phyloP scores from a whole-genome alignment of 2,329 filamentous ascomycete genomes.

The Fusarium subglutinans region DNA sequence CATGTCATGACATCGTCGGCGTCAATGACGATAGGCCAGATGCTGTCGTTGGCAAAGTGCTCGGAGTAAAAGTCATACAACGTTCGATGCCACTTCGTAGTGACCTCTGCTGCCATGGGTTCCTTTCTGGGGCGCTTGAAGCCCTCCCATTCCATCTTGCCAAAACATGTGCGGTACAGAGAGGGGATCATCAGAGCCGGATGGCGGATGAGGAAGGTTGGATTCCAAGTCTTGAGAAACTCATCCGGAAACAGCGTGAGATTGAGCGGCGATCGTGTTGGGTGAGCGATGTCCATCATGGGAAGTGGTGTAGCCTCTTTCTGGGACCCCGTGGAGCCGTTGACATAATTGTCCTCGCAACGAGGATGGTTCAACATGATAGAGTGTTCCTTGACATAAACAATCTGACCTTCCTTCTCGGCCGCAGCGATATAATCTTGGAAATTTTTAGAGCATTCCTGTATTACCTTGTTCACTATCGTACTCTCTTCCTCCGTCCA shows the following conservation, averaged over 20 bases:
- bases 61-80: conserved; percentile 27
- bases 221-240: conserved; percentile 35
- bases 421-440: conserved; percentile 20
- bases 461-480: not conserved
- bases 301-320: conserved; percentile 1
- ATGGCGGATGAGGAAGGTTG: conserved; percentile 35
- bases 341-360: not conserved
- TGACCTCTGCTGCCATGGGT: conserved; percentile 12
- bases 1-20: conserved; percentile 32
- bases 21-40: conserved; percentile 33
- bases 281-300: not conserved
- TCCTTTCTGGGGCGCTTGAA: not conserved
- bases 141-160: not conserved
- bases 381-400: conserved; percentile 31
- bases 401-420: conserved; percentile 13
- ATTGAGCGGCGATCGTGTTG: conserved; percentile 24
- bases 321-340: not conserved
- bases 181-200: conserved; percentile 26
- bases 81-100: conserved; percentile 19
- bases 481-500: conserved; percentile 27
- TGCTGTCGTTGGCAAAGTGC: conserved; percentile 9
- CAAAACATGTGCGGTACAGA: conserved; percentile 20
- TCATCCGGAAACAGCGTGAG: conserved; percentile 32
- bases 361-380: conserved; percentile 17
- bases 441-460: conserved; percentile 20